phyloP scores from a whole-genome alignment of 805 yeast genomes.

The Starmera amethionina region DNA sequence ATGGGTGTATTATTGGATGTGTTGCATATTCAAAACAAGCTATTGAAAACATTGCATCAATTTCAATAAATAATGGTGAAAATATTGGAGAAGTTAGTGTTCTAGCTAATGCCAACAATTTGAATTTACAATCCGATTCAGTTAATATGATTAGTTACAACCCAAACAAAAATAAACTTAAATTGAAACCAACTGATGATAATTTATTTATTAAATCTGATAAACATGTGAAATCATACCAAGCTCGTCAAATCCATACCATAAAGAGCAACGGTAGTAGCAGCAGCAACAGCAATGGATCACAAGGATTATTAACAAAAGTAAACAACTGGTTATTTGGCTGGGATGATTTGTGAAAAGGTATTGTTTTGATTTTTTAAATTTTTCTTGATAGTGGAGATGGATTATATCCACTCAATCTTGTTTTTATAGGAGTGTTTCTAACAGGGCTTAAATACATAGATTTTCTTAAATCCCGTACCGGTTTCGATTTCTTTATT shows the following conservation, averaged over 20 bases:
- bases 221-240: constrained; percentile 2
- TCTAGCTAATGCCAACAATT: constrained; percentile 6
- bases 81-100: constrained; percentile 34
- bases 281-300: too few species aligned
- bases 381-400: constrained; percentile 14
- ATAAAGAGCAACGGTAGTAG: too few species aligned
- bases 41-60: constrained; percentile 45
- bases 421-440: neutral
- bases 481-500: constrained; percentile 13
- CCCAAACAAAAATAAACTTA: constrained; percentile 20
- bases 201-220: constrained; percentile 24
- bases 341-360: constrained; percentile 36
- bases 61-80: constrained; percentile 32
- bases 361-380: neutral
- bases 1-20: constrained; percentile 58
- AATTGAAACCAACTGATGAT: constrained; percentile 30
- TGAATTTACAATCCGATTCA: constrained; percentile 4
- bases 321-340: constrained; percentile 44
- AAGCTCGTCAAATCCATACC: too few species aligned
- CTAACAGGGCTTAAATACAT: constrained; percentile 1
- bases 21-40: constrained; percentile 54
- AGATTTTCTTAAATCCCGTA: constrained; percentile 3
- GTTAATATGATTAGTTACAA: constrained; percentile 5
- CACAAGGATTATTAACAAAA: constrained; percentile 14
- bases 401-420: constrained; percentile 8